phyloP scores from a whole-genome alignment of 805 yeast species.

The Suhomyces sp. region DNA sequence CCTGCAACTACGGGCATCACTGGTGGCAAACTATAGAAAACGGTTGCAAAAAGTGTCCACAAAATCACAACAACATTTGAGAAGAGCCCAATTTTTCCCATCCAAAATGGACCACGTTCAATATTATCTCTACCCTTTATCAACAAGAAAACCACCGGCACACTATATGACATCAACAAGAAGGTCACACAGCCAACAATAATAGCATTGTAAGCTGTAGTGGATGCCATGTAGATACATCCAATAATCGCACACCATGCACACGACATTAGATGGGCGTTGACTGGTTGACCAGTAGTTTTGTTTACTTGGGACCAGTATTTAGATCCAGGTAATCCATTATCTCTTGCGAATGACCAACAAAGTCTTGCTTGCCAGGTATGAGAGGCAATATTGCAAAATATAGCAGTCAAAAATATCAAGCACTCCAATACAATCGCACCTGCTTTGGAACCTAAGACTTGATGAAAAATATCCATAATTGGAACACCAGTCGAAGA shows the following conservation, averaged over 20 bases:
- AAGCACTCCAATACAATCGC: constrained; percentile 52
- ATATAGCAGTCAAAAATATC: constrained; percentile 53
- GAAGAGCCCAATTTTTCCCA: constrained; percentile 53
- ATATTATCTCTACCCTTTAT: constrained; percentile 51
- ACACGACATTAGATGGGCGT: constrained; percentile 58
- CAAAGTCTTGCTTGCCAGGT: constrained; percentile 69
- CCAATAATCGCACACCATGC: constrained; percentile 55
- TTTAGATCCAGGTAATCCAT: constrained; percentile 56
- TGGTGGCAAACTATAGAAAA: constrained; percentile 66
- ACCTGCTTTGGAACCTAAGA: constrained; percentile 50
- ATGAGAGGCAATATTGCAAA: constrained; percentile 59
- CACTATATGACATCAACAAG: constrained; percentile 54
- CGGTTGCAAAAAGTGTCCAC: constrained; percentile 60
- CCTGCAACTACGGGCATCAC: constrained; percentile 59
- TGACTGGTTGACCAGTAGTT: constrained; percentile 53
- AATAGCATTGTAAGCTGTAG: constrained; percentile 66
- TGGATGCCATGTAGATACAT: constrained; percentile 62
- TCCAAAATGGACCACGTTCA: constrained; percentile 67
- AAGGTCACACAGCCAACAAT: constrained; percentile 61
- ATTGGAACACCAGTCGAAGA: constrained; percentile 64
- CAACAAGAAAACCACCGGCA: constrained; percentile 52
- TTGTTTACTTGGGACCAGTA: constrained; percentile 50
- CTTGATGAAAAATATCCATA: constrained; percentile 61
- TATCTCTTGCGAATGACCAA: constrained; percentile 70
- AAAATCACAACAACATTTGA: constrained; percentile 49